Percentiles rank a stretch among this genome's conserved stretches.
Conservation (phyloP, 805 yeast genomes). For the Barnettozyma siamensis region DNA sequence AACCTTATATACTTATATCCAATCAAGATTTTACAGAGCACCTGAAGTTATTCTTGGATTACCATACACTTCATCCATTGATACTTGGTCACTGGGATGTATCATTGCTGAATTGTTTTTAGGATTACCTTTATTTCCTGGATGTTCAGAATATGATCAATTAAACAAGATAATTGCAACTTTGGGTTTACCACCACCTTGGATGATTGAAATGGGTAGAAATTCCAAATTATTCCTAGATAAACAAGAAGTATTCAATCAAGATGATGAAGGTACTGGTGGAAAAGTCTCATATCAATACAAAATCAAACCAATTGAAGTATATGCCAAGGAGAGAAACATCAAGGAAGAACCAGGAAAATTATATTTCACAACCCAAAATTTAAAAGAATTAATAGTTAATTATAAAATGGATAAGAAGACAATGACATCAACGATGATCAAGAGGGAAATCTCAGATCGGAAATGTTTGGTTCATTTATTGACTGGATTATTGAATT, state of each 20-base stretch:
- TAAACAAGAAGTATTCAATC: slow-evolving; percentile 16
- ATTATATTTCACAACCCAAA: slow-evolving; percentile 65
- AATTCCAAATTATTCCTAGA: slow-evolving; percentile 59
- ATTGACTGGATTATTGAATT: slow-evolving; percentile 65
- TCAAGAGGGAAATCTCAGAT: slow-evolving; percentile 69
- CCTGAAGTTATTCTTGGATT: slow-evolving; percentile 92
- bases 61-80: slow-evolving; percentile 89
- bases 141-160: slow-evolving; percentile 90
- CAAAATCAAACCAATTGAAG: slow-evolving; percentile 35
- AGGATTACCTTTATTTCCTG: slow-evolving; percentile 93
- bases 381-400: slow-evolving; percentile 66
- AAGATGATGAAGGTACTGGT: too few species aligned
- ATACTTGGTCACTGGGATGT: slow-evolving; percentile 97
- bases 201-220: slow-evolving; percentile 97
- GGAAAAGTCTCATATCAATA: slow-evolving; percentile 1
- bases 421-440: slow-evolving; percentile 39
- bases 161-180: slow-evolving; percentile 74
- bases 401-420: slow-evolving; percentile 66
- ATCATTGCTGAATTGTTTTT: slow-evolving; percentile 84
- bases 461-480: slow-evolving; percentile 72
- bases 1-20: slow-evolving; percentile 85
- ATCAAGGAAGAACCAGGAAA: slow-evolving; percentile 72
- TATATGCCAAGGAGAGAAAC: slow-evolving; percentile 47
- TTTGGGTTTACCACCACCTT: slow-evolving; percentile 82
- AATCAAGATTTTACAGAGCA: slow-evolving; percentile 86